A percentile compares a stretch with the other conserved stretches of the same genome.
Conservation (phyloP, 306 rosid species). For the Styphnolobium japonicum region DNA sequence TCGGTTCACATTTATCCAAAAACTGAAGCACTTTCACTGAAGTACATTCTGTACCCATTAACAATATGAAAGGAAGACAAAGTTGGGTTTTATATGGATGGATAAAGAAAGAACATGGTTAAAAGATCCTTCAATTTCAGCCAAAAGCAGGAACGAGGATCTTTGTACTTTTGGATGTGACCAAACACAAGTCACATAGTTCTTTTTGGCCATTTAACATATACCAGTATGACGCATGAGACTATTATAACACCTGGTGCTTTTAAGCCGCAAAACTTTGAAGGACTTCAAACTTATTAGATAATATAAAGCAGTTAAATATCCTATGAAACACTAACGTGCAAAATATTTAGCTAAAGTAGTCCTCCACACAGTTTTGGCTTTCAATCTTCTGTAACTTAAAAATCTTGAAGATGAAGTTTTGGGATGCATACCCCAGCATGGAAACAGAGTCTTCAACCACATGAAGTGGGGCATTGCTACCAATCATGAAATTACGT, state of each 20-base stretch:
- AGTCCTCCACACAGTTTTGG: background rate
- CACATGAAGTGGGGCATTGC: conserved; percentile 70
- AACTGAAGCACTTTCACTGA: background rate
- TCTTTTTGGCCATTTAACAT: background rate
- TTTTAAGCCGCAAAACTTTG: background rate
- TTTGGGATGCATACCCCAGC: conserved; percentile 57
- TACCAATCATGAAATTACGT: conserved; percentile 51
- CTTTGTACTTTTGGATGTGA: background rate
- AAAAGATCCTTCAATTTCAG: background rate
- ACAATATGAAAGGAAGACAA: background rate
- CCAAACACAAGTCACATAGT: background rate
- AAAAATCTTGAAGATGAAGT: background rate
- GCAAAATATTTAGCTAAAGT: background rate
- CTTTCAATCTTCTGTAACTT: background rate
- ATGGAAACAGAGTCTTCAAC: conserved; percentile 58
- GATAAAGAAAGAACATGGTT: background rate
- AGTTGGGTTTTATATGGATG: background rate
- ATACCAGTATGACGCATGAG: no score
- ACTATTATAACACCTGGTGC: background rate
- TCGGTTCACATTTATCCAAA: background rate
- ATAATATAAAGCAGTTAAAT: background rate
- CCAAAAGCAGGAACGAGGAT: background rate
- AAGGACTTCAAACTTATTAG: background rate
- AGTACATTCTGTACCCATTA: background rate
- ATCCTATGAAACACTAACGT: background rate